Evolutionary conservation across 106 monocot species (phyloP).

Genomic region (Cymbidium sinense): DNA sequence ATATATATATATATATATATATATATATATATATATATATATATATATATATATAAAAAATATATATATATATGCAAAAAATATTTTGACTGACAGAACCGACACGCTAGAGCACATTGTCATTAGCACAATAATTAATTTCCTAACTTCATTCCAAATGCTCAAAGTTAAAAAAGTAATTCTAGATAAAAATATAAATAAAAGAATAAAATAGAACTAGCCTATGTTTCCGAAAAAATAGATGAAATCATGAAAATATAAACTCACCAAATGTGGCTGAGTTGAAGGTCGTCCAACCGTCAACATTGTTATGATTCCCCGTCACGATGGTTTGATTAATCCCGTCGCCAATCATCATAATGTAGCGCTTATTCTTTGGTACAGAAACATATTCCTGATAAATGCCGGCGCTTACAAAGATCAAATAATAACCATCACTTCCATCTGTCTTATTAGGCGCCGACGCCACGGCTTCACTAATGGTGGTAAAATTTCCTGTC

Average conservation of each 20-base stretch:
- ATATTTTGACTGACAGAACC: no score
- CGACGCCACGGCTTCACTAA: conserved; percentile 34
- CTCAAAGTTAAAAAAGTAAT: no score
- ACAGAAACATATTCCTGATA: conserved; percentile 57
- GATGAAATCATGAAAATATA: neutral
- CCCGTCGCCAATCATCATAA: conserved; percentile 76
- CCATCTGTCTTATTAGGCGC: conserved; percentile 39
- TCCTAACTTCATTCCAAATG: no score
- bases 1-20: no score
- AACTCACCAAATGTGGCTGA: conserved; percentile 44
- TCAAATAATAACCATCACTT: conserved; percentile 45
- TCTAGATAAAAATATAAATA: no score
- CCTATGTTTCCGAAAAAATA: neutral
- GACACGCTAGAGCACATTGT: no score
- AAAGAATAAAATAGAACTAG: no score
- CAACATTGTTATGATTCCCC: conserved; percentile 39
- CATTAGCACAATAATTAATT: no score
- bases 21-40: no score
- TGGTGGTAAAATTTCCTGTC: conserved; percentile 42
- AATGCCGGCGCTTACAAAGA: conserved; percentile 41
- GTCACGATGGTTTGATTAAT: conserved; percentile 58
- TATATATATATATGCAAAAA: no score
- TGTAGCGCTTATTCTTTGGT: conserved; percentile 40
- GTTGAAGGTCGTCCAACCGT: conserved; percentile 61
- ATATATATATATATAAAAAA: no score